Evolutionary conservation across 2,329 filamentous ascomycete genomes (phyloP), one percentile per base, ranked within the genome.

Genomic region (Blastomyces emzantsi): DNA sequence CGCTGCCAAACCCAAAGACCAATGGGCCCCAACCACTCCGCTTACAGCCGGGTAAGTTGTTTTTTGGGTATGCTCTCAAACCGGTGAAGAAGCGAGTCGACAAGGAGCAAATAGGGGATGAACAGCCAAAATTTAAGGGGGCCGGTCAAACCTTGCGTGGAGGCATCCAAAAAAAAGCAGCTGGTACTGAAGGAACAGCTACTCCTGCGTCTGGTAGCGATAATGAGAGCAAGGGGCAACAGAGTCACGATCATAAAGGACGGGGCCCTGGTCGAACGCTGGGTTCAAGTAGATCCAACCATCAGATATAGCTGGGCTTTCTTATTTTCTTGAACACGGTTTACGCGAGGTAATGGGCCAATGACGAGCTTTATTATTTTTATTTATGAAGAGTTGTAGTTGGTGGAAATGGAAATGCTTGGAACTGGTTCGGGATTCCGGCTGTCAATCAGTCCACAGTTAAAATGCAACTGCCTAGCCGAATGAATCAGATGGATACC

Each of bases 51-150:
- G 94, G 94, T 70, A 96, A 97, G 77, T 82, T 99, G 4, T 99
- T 99, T 81, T 96, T 99, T 67, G 94, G 94, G 2, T 99, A 97
- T 72, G 89, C 96, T 71, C 84, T 96, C 73, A 96, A 89, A 75
- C 93, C 93, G 0, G 82, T 95, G 52, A 92, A 91, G 79, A 90
- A 90, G 9, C 86, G 88, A 64, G 87, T 86, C 73, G 74, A 72
- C 3, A 85, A 88, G 65, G 73, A 74, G 6, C 86, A 88, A 64
- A 83, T 85, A 47, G 72, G 76, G 19, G 81, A 83, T 3, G 81
- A 82, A 65, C 85, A 86, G 67, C 88, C 88, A n/a, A 86, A 86
- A 69, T 96, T 96, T 75, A 85, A 87, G 4, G 93, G 93, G 0
- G 85, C 90, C 67, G 93, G 93, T 0, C 90, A 97, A 75, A 94